Conservation (phyloP, 1,284 basidiomycete species). For the Mixia osmundae region DNA sequence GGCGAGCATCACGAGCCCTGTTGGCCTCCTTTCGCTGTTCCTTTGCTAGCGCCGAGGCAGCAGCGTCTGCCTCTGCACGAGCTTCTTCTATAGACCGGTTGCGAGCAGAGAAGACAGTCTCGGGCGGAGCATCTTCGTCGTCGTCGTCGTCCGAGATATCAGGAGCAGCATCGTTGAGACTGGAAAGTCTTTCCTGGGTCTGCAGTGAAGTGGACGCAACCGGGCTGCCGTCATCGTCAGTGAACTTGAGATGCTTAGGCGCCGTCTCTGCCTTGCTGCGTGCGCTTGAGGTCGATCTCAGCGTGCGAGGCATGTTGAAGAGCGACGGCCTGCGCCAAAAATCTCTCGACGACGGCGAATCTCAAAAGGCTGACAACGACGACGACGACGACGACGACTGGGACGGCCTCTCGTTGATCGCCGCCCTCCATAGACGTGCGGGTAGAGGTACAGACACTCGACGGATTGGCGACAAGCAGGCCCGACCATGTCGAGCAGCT, state of each 20-base stretch:
- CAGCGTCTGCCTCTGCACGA: not conserved
- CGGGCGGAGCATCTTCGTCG: slow-evolving; percentile 5
- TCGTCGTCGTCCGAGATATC: not conserved
- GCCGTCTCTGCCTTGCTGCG: not conserved
- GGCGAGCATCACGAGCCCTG: not conserved
- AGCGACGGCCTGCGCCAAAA: too few relatives aligned
- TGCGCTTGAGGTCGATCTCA: not conserved
- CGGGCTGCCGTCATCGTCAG: not conserved
- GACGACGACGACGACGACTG: not conserved
- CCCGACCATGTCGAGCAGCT: not conserved
- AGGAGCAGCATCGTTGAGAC: too few relatives aligned
- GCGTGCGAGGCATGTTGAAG: too few relatives aligned
- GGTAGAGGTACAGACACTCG: too few relatives aligned
- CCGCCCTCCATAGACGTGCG: not conserved
- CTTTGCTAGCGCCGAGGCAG: not conserved
- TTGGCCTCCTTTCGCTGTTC: slow-evolving; percentile 1
- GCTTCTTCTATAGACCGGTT: not conserved
- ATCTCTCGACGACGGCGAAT: too few relatives aligned
- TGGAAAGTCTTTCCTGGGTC: not conserved
- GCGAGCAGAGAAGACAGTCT: not conserved
- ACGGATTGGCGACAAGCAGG: too few relatives aligned
- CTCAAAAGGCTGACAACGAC: too few relatives aligned
- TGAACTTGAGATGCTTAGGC: not conserved
- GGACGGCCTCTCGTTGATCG: not conserved
- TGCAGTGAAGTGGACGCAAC: not conserved